A percentile compares a stretch with the other conserved stretches of the same genome.
Conservation (phyloP, 2,329 filamentous ascomycete genomes). For the Dothideomycetidae sp. region DNA sequence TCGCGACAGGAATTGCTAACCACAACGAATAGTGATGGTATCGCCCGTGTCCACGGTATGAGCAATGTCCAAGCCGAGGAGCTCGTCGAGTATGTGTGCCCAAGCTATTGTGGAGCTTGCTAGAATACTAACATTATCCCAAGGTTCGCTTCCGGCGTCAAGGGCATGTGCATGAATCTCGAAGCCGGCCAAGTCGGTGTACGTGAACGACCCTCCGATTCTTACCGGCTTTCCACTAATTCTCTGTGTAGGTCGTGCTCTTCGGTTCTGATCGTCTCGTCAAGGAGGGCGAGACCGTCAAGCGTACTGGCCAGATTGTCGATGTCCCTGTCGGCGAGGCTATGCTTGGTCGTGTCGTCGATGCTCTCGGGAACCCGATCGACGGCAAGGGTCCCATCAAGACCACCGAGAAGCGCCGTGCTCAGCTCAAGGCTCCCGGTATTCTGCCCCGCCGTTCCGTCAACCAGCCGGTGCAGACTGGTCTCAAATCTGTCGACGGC, state of each 20-base stretch:
- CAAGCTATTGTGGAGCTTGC: too few species aligned
- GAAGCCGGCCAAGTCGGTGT: constrained; percentile 99
- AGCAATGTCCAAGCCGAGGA: constrained; percentile 99
- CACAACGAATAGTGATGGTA: constrained; percentile 79
- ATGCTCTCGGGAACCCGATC: constrained; percentile 97
- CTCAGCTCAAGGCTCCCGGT: constrained; percentile 96
- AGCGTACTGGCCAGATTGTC: constrained; percentile 99
- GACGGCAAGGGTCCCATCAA: constrained; percentile 98
- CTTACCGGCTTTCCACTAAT: constrained; percentile 1
- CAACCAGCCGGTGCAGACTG: constrained; percentile 97
- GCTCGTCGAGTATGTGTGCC: constrained; percentile 96
- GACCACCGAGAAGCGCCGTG: constrained; percentile 81
- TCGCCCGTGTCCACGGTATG: constrained; percentile 99
- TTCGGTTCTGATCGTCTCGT: constrained; percentile 99
- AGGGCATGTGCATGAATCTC: constrained; percentile 99
- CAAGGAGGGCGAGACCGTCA: constrained; percentile 98
- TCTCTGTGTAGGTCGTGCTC: constrained; percentile 54
- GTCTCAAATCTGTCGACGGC: constrained; percentile 97
- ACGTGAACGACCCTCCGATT: constrained; percentile 1
- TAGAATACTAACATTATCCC: too few species aligned
- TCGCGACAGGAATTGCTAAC: constrained; percentile 20
- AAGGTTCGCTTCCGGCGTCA: constrained; percentile 99
- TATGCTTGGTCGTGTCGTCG: constrained; percentile 94
- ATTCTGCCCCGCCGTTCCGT: constrained; percentile 95
- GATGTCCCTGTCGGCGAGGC: constrained; percentile 88